Conservation (phyloP, 1,139 yeast species). For the Sugiyamaella paludigena region DNA sequence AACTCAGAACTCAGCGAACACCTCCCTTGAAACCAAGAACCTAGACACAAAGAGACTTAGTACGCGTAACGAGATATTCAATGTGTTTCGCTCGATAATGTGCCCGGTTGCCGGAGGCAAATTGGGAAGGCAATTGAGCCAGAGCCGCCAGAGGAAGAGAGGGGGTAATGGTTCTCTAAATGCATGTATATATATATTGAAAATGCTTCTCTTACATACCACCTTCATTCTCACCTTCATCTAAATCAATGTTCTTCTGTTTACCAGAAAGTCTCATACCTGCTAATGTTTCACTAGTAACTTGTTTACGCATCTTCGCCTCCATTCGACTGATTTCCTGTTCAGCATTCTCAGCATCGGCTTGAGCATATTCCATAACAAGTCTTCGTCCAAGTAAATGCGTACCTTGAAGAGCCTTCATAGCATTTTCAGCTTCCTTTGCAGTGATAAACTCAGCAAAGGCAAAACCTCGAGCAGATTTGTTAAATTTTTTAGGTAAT, state of each 20-base stretch:
- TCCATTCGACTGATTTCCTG: conserved; percentile 91
- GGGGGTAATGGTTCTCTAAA: background rate
- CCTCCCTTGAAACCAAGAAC: too few relatives aligned
- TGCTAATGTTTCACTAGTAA: conserved; percentile 68
- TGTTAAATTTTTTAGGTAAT: conserved; percentile 94
- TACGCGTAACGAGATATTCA: too few relatives aligned
- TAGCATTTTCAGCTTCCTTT: conserved; percentile 94
- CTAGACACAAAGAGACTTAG: too few relatives aligned
- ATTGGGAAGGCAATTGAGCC: too few relatives aligned
- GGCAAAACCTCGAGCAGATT: conserved; percentile 95
- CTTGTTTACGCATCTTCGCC: conserved; percentile 76
- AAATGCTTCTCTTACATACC: conserved; percentile 15
- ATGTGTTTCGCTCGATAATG: too few relatives aligned
- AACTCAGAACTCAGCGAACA: too few relatives aligned
- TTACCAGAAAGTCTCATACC: conserved; percentile 67
- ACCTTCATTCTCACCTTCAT: conserved; percentile 48
- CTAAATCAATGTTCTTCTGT: conserved; percentile 68
- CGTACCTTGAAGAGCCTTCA: conserved; percentile 91
- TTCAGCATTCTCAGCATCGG: conserved; percentile 78
- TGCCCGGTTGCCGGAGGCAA: too few relatives aligned
- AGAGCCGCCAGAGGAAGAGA: too few relatives aligned
- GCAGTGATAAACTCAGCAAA: conserved; percentile 87
- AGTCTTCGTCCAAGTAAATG: conserved; percentile 94
- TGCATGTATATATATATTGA: conserved; percentile 1
- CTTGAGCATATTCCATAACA: conserved; percentile 92